phyloP scores from a whole-genome alignment of 345 rosid genomes.

The Triadica sebifera region DNA sequence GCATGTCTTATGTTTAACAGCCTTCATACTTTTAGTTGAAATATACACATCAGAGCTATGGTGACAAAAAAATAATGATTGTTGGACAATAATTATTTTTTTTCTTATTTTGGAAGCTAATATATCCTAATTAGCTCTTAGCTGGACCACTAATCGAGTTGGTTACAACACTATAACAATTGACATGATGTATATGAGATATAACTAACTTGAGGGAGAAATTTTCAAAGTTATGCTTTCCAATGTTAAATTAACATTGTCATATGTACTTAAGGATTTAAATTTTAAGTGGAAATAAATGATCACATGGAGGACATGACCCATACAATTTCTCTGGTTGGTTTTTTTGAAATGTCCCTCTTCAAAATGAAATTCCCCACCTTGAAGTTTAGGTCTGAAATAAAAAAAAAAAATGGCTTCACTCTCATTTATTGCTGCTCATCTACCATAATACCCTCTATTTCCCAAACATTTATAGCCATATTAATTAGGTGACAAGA shows the following conservation, averaged over 20 bases:
- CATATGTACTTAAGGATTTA: background rate
- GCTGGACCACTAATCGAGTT: constrained; percentile 13
- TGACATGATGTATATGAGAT: background rate
- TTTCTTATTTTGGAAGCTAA: constrained; percentile 5
- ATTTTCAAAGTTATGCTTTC: background rate
- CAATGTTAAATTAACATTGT: background rate
- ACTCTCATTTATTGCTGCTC: constrained; percentile 27
- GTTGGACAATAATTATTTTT: background rate
- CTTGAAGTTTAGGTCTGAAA: constrained; percentile 23
- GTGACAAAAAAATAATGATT: constrained; percentile 5
- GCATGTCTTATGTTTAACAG: constrained; percentile 1
- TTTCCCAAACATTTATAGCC: constrained; percentile 26
- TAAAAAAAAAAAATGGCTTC: background rate
- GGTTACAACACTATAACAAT: constrained; percentile 2
- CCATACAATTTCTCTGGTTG: constrained; percentile 8
- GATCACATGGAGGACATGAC: constrained; percentile 32
- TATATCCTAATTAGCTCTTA: background rate
- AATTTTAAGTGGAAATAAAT: constrained; percentile 12
- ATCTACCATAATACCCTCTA: constrained; percentile 15
- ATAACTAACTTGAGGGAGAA: too few species aligned
- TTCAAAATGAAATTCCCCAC: background rate
- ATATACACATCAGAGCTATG: background rate
- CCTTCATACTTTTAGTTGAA: background rate
- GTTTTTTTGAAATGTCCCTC: background rate
- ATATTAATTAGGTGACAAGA: constrained; percentile 13